phyloP scores from a whole-genome alignment of 2,329 filamentous ascomycete species.

The Tricladium varicosporioides region DNA sequence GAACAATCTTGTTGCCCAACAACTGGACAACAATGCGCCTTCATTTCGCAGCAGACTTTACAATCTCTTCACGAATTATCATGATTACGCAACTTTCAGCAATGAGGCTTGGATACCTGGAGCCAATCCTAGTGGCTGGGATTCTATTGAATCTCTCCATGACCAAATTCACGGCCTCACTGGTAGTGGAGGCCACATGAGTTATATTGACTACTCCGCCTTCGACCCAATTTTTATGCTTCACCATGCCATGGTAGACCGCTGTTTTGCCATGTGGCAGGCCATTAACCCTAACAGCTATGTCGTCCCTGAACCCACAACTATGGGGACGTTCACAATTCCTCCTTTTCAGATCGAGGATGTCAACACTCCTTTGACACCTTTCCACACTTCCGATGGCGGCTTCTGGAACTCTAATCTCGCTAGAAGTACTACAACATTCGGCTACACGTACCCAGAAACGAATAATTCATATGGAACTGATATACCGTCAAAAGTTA shows the following conservation, averaged over 20 bases:
- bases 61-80: slow-evolving; percentile 65
- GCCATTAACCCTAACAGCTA: slow-evolving; percentile 38
- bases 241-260: slow-evolving; percentile 57
- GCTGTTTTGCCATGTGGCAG: slow-evolving; percentile 54
- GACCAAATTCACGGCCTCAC: slow-evolving; percentile 62
- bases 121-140: slow-evolving; percentile 45
- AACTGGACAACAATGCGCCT: slow-evolving; percentile 50
- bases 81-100: slow-evolving; percentile 66
- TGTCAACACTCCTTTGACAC: slow-evolving; percentile 36
- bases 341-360: slow-evolving; percentile 20
- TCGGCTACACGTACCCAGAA: slow-evolving; percentile 30
- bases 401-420: background rate
- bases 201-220: slow-evolving; percentile 41
- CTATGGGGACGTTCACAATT: slow-evolving; percentile 35
- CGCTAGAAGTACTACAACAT: slow-evolving; percentile 18
- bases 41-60: slow-evolving; percentile 63
- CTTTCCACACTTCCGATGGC: slow-evolving; percentile 41
- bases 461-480: slow-evolving; percentile 50
- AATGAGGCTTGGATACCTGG: slow-evolving; percentile 62
- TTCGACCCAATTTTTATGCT: slow-evolving; percentile 51
- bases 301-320: slow-evolving; percentile 34
- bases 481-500: slow-evolving; percentile 58
- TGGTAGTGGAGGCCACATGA: slow-evolving; percentile 51
- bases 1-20: slow-evolving; percentile 53
- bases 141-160: slow-evolving; percentile 65